Conservation (phyloP, 1,139 yeast genomes). For the Candida sojae region DNA sequence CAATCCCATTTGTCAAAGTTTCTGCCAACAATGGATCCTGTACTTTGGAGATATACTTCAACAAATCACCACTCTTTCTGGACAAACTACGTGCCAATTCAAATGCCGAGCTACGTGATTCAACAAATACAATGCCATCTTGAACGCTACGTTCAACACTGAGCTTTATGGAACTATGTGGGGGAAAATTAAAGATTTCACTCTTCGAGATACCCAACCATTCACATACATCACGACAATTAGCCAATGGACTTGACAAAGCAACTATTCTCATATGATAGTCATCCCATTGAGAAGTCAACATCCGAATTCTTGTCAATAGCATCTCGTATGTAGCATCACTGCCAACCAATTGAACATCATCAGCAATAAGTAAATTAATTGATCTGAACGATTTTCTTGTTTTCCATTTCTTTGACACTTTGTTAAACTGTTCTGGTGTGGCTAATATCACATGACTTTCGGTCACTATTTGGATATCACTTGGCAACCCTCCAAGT, state of each 20-base stretch:
- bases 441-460: slow-evolving; percentile 77
- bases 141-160: background rate
- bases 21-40: slow-evolving; percentile 48
- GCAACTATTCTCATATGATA: slow-evolving; percentile 60
- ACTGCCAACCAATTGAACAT: slow-evolving; percentile 69
- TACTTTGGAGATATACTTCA: slow-evolving; percentile 38
- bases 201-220: slow-evolving; percentile 77
- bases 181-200: slow-evolving; percentile 68
- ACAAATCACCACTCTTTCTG: slow-evolving; percentile 13
- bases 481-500: slow-evolving; percentile 66
- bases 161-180: slow-evolving; percentile 64
- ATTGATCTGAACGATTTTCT: slow-evolving; percentile 68
- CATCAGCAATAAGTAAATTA: slow-evolving; percentile 72
- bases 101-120: slow-evolving; percentile 56
- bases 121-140: slow-evolving; percentile 43
- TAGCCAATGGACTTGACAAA: slow-evolving; percentile 67
- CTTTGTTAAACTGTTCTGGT: slow-evolving; percentile 70
- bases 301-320: slow-evolving; percentile 70
- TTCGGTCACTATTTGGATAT: slow-evolving; percentile 53
- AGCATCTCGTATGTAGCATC: slow-evolving; percentile 66
- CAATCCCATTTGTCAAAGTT: slow-evolving; percentile 65
- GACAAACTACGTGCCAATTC: slow-evolving; percentile 38
- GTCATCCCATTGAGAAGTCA: slow-evolving; percentile 60
- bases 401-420: slow-evolving; percentile 83
- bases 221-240: slow-evolving; percentile 76